These are phyloP conservation scores for Rhizopus delemar DNA, from an alignment of 371 early-diverging fungal genomes.

Conservation along the genomic window DNA sequence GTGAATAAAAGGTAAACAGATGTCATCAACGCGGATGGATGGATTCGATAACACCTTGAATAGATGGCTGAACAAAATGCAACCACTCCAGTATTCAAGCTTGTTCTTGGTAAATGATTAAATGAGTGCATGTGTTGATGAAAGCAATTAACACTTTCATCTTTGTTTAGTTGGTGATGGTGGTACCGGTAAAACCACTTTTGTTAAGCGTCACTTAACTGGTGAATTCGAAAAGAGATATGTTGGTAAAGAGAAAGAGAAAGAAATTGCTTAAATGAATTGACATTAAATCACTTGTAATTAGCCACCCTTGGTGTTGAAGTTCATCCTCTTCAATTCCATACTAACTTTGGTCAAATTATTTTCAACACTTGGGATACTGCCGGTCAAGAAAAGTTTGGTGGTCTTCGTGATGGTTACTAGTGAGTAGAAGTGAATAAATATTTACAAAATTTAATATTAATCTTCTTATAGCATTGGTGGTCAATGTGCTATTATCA, in stretches of 20 bases:
- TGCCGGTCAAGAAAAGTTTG: slow-evolving; percentile 99
- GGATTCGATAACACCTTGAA: no score
- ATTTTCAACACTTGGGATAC: slow-evolving; percentile 99
- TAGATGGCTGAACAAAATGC: no score
- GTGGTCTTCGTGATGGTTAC: slow-evolving; percentile 99
- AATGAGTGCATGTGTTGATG: no score
- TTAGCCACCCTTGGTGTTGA: slow-evolving; percentile 99
- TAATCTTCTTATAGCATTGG: slow-evolving; percentile 69
- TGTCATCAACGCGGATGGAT: no score
- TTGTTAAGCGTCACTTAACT: slow-evolving; percentile 99
- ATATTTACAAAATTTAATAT: not conserved
- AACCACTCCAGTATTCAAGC: no score
- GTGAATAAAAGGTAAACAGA: no score
- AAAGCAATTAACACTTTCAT: no score
- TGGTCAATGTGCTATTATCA: slow-evolving; percentile 99
- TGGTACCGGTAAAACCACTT: slow-evolving; percentile 99
- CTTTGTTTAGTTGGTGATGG: slow-evolving; percentile 92
- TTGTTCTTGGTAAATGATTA: no score
- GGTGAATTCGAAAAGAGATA: slow-evolving; percentile 99
- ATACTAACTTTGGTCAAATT: slow-evolving; percentile 96
- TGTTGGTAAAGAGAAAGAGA: slow-evolving; percentile 71
- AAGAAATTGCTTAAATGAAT: not conserved
- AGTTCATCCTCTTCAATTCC: slow-evolving; percentile 96
- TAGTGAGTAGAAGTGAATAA: slow-evolving; percentile 69
- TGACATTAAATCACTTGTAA: not conserved